phyloP scores from a whole-genome alignment of 2,329 filamentous ascomycete species.

The Cladobotryum mycophilum region DNA sequence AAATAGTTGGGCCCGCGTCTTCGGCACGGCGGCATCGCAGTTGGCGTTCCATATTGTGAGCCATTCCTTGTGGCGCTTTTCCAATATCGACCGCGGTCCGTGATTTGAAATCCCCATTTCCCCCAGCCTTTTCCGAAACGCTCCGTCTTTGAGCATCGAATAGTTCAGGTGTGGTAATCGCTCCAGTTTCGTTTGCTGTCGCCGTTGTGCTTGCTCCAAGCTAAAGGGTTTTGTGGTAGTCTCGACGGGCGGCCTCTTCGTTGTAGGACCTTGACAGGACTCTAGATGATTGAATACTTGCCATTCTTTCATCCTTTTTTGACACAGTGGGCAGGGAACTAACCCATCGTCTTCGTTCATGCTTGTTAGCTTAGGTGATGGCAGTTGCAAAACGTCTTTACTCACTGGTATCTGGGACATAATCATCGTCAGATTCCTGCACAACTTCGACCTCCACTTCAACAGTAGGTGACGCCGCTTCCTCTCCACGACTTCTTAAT shows the following conservation, averaged over 20 bases:
- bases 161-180: constrained; percentile 79
- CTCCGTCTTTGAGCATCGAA: constrained; percentile 72
- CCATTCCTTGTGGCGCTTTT: constrained; percentile 85
- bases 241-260: neutral
- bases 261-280: constrained; percentile 42
- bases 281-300: constrained; percentile 79
- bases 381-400: neutral
- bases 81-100: constrained; percentile 64
- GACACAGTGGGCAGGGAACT: constrained; percentile 79
- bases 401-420: constrained; percentile 23
- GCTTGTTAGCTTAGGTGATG: neutral
- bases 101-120: constrained; percentile 71
- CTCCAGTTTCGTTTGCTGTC: constrained; percentile 41
- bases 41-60: constrained; percentile 95
- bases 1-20: constrained; percentile 63
- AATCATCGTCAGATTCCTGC: constrained; percentile 20
- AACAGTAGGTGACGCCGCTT: constrained; percentile 16
- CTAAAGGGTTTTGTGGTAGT: neutral
- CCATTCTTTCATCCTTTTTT: constrained; percentile 69
- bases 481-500: constrained; percentile 35
- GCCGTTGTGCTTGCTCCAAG: constrained; percentile 19
- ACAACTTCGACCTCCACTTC: constrained; percentile 15
- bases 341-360: constrained; percentile 58
- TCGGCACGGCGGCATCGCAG: constrained; percentile 74
- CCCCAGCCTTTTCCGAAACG: constrained; percentile 71